Evolutionary conservation across 257 asterid genomes (phyloP), one percentile per base, ranked within the genome.

Genomic region (Gynochthodes officinalis): DNA sequence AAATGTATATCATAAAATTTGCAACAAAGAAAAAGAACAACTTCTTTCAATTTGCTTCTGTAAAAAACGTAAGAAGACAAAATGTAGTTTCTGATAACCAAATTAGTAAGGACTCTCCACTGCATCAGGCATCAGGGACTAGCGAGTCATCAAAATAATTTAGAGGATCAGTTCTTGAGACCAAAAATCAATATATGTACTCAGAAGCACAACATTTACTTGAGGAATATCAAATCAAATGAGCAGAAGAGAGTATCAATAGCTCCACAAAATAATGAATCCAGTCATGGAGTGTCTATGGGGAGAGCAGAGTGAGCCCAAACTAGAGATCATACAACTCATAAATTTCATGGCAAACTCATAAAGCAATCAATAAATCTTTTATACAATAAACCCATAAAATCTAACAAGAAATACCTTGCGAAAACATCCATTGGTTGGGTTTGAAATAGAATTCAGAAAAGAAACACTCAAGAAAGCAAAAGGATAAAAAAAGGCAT

Each of bases 391-490:
- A 12, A 55, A 28, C 46, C 54, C 37, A 19, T 27, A 65, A 32
- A 21, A 39, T 63, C 37, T 33, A n/a, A 33, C 61, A 48, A 48
- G 16, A 62, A 11, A 60, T 42, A 55, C 42, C n/a, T 44, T 30
- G 40, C 48, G 35, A 15, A 69, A 27, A 21, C 28, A 57, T 30
- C 46, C 55, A 27, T 5, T 30, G 12, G 32, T 59, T 66, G 21
- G 33, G 46, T 60, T 66, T 76, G 60, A 62, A 35, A 69, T 78
- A 44, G 59, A 62, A 23, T 40, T 69, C 69, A 74, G 76, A 78
- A 64, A 70, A 67, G 42, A 54, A 73, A 23, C 54, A 64, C 35
- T 32, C 63, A n/a, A 37, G 35, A 73, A 72, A 71, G 67, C 52
- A 60, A 62, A 23, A 73, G 70, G 19, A 21, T 42, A 73, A 59